Base-by-base conservation (phyloP, 495 filamentous ascomycete species). In the Aspergillus leporis region DNA sequence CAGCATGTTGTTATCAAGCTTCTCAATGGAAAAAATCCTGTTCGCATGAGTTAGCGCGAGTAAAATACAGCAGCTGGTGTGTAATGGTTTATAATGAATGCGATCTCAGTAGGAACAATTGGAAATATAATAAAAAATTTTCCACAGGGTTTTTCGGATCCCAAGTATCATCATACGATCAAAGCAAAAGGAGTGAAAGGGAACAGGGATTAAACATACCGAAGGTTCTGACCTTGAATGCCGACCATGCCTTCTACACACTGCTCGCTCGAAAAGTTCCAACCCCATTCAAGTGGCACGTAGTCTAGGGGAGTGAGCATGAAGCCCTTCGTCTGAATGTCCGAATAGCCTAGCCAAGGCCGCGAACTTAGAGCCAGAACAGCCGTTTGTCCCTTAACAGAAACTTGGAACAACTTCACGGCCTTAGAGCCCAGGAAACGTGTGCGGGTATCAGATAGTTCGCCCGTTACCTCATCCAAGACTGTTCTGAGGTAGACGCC, bases 401-500 rank as follows among this genome's bases (percentile, higher is more conserved):
- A 86, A 2, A 94, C 92, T 62, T 87, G 84, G 69, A 95, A 97
- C 2, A 98, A 83, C 61, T 89, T 90, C 23, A 93, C 90, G 16
- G 91, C 85, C 62, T 91, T 92, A 1, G 90, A 90, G 1, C 95
- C 95, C 18, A 99, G 80, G 72, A 97, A 98, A 41, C 93, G 90
- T 32, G 93, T 96, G 51, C 93, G 84, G 2, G 92, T 97, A 70
- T 97, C 94, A 2, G 92, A 93, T 25, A 98, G 78, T 66, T 97
- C 94, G 50, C 95, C 95, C 1, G 92, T 97, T 13, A 93, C 81
- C 63, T 97, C 96, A 67, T 98, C 95, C 28, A 99, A 74, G 18
- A 96, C 90, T 0, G 95, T 96, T 40, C 95, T 84, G 21, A 99
- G 81, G 69, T 99, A 99, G 5, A 98, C 91, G 19, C 95, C 95